Conservation (phyloP, 78 protist genomes). For the Emiliania huxleyi region DNA sequence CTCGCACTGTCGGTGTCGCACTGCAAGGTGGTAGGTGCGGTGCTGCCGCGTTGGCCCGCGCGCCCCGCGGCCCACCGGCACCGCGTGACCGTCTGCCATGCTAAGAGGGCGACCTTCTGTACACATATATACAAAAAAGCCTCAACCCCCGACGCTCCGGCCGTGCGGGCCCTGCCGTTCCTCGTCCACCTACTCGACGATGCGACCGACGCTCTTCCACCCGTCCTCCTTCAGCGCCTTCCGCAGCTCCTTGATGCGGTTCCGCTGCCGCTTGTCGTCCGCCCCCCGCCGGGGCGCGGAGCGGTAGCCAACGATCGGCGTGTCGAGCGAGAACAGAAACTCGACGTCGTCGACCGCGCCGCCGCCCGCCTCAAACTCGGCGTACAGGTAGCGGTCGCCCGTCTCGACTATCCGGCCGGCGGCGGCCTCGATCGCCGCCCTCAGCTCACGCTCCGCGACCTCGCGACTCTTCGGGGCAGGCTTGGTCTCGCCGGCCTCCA, state of each 20-base stretch:
- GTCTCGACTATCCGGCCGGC: not conserved
- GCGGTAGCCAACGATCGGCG: not conserved
- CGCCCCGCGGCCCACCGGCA: too few species aligned
- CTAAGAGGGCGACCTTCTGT: too few species aligned
- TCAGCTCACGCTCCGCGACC: not conserved
- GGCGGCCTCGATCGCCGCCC: not conserved
- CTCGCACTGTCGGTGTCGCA: too few species aligned
- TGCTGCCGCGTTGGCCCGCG: too few species aligned
- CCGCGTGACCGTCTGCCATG: too few species aligned
- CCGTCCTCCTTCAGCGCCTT: not conserved
- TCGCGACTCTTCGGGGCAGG: not conserved
- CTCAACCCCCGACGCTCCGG: too few species aligned
- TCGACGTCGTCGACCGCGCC: constrained; percentile 6
- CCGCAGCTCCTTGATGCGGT: not conserved
- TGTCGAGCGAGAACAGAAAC: not conserved
- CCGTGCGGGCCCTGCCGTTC: too few species aligned
- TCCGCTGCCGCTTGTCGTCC: constrained; percentile 4
- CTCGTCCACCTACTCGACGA: too few species aligned
- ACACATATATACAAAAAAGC: too few species aligned
- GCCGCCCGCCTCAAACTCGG: not conserved
- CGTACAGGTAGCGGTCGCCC: not conserved
- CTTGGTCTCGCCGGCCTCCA: not conserved
- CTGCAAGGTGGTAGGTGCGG: too few species aligned
- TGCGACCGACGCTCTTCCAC: not conserved
- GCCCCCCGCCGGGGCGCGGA: not conserved